phyloP scores from a whole-genome alignment of 2,329 filamentous ascomycete genomes.

The Nigrospora oryzae region DNA sequence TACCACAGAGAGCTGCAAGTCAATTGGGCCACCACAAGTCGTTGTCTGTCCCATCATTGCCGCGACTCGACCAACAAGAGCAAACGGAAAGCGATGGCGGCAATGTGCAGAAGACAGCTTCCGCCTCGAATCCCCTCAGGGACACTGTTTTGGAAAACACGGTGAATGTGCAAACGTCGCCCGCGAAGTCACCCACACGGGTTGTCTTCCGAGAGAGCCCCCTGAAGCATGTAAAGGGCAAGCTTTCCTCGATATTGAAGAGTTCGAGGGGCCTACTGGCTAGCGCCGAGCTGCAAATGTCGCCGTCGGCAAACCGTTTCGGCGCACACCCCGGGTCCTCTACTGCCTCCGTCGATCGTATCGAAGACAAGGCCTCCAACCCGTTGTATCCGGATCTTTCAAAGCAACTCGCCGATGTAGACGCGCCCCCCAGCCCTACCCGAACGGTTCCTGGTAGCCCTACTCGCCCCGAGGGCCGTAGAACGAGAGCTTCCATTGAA shows the following conservation, averaged over 20 bases:
- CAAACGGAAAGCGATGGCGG: constrained; percentile 19
- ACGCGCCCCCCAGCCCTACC: constrained; percentile 11
- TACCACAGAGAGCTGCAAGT: constrained; percentile 20
- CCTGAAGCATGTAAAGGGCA: constrained; percentile 86
- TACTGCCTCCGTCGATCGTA: constrained; percentile 34
- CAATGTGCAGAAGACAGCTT: constrained; percentile 49
- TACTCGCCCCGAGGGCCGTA: constrained; percentile 31
- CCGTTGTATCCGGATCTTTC: constrained; percentile 38
- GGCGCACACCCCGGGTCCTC: constrained; percentile 35
- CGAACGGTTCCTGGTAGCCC: constrained; percentile 27
- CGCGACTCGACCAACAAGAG: constrained; percentile 12
- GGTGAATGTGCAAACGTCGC: constrained; percentile 24
- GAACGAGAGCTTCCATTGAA: constrained; percentile 51
- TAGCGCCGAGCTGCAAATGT: constrained; percentile 55
- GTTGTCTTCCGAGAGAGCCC: constrained; percentile 59
- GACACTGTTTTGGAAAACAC: constrained; percentile 36
- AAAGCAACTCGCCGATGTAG: constrained; percentile 22
- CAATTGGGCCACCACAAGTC: constrained; percentile 50
- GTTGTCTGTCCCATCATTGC: constrained; percentile 50
- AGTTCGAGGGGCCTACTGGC: constrained; percentile 80
- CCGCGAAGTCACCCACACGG: constrained; percentile 48
- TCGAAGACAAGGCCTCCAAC: constrained; percentile 20
- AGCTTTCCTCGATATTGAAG: constrained; percentile 83
- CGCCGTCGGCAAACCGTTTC: constrained; percentile 40
- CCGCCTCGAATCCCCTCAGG: constrained; percentile 47